Conservation (phyloP, 139 green algal species). For the Yamagishiella unicocca region DNA sequence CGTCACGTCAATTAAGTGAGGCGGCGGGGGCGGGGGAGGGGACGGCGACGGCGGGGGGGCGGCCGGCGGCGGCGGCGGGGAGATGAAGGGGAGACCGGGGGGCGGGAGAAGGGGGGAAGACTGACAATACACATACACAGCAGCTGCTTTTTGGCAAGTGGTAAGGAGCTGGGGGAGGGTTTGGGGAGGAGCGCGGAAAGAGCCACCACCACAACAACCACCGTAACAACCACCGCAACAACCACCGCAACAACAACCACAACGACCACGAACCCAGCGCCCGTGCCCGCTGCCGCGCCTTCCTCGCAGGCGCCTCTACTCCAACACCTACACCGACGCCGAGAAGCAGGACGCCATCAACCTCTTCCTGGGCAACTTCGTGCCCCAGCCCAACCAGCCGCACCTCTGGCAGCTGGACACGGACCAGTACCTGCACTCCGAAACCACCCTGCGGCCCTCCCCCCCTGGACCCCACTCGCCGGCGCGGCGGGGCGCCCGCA, state of each 20-base stretch:
- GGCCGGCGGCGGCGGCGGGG: no score
- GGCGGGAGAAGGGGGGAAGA: not conserved
- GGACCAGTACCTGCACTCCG: constrained; percentile 85
- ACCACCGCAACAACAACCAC: no score
- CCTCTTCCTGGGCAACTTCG: constrained; percentile 91
- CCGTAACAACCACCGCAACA: no score
- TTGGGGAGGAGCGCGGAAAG: no score
- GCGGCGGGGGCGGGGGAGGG: not conserved
- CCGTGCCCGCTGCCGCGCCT: no score
- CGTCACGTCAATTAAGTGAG: constrained; percentile 60
- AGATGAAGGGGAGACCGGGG: not conserved
- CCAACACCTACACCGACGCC: constrained; percentile 88
- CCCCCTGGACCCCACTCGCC: not conserved
- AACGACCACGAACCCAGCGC: no score
- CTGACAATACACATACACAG: no score
- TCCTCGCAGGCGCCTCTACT: constrained; percentile 84
- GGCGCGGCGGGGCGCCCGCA: not conserved
- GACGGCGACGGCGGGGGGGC: no score
- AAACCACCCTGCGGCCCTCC: constrained; percentile 5
- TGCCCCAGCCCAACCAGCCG: constrained; percentile 64
- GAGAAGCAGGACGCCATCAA: constrained; percentile 98
- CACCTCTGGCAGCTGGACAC: constrained; percentile 88
- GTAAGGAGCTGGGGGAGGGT: no score
- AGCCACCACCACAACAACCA: no score
- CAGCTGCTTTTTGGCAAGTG: no score